Conservation (phyloP, 306 rosid species). For the Prunus mongolica region DNA sequence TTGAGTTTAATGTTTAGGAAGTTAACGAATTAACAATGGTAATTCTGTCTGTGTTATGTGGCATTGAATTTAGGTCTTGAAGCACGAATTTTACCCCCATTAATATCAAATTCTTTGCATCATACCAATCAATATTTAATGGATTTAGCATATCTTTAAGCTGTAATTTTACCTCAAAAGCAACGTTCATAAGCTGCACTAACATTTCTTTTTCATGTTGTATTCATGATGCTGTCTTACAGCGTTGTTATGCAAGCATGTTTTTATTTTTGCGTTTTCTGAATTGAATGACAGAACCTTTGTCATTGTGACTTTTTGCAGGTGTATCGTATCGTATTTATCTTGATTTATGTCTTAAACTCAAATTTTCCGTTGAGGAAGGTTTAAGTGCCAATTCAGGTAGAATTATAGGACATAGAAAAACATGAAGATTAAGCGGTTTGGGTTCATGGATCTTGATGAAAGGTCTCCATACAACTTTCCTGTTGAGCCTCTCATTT, state of each 20-base stretch:
- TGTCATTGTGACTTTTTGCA: conserved; percentile 22
- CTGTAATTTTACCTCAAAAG: background rate
- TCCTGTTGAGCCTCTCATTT: conserved; percentile 47
- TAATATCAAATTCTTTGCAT: background rate
- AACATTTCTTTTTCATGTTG: background rate
- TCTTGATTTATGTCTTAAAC: background rate
- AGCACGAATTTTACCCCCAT: background rate
- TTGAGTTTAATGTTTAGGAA: background rate
- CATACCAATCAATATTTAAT: background rate
- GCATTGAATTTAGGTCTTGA: background rate
- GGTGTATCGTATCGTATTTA: conserved; percentile 6
- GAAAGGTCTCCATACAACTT: conserved; percentile 44
- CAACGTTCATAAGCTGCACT: background rate
- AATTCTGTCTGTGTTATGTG: background rate
- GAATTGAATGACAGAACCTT: background rate
- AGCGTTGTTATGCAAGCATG: background rate
- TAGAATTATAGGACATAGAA: background rate
- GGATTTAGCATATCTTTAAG: background rate
- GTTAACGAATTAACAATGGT: too few species aligned
- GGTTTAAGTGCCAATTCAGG: background rate
- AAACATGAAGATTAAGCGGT: conserved; percentile 64
- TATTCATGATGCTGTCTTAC: background rate
- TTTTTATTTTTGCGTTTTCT: background rate
- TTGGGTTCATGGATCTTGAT: conserved; percentile 65
- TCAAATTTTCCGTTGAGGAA: background rate